A percentile compares a stretch with the other conserved stretches of the same genome.
phyloP scores from a whole-genome alignment of 225 moss, liverwort and hornwort species.

The Neckera pumila region DNA sequence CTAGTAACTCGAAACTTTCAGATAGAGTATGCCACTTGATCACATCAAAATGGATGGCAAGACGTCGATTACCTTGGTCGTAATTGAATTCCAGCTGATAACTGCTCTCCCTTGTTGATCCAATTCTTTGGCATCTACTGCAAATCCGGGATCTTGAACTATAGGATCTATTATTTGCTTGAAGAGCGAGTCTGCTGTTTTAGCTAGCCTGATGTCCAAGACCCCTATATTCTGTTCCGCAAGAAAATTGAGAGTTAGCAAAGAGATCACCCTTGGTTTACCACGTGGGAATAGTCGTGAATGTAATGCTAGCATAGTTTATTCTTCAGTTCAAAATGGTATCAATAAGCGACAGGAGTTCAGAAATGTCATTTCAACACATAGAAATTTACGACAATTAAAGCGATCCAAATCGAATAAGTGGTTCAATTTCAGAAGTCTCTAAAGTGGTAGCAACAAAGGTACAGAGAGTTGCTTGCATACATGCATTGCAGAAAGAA shows the following conservation, averaged over 20 bases:
- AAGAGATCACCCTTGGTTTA: not conserved
- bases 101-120: conserved; percentile 24
- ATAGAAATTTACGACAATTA: not conserved
- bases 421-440: not conserved
- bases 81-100: conserved; percentile 36
- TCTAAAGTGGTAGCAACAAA: not conserved
- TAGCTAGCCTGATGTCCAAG: conserved; percentile 63
- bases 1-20: not conserved
- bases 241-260: not conserved
- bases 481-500: conserved; percentile 91
- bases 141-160: conserved; percentile 41
- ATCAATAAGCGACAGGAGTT: not conserved
- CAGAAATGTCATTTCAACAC: not conserved
- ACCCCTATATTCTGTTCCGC: conserved; percentile 49
- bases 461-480: conserved; percentile 3
- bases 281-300: not conserved
- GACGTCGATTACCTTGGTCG: conserved; percentile 32
- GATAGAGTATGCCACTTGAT: not conserved
- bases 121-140: conserved; percentile 9
- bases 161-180: conserved; percentile 57
- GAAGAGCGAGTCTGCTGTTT: conserved; percentile 63
- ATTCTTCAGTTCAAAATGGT: not conserved
- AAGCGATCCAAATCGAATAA: not conserved
- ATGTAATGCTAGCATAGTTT: not conserved
- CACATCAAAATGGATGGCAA: not conserved